A percentile compares a stretch with the other conserved stretches of the same genome.
These are phyloP conservation scores for Letharia lupina DNA, from an alignment of 495 filamentous ascomycete genomes.

Conservation along the genomic window DNA sequence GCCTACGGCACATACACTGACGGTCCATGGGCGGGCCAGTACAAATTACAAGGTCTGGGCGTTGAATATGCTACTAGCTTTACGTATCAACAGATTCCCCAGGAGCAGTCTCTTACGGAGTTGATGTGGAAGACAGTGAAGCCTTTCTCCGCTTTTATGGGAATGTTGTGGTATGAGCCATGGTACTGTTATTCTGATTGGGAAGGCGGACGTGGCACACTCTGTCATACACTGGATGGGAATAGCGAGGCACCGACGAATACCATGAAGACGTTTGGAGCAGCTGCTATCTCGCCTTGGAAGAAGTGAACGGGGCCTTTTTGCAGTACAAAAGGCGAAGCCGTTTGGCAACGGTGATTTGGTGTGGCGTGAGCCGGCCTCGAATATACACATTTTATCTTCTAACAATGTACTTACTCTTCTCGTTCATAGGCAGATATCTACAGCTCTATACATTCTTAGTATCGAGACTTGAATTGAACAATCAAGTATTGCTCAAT, in stretches of 20 bases:
- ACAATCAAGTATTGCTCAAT: background rate
- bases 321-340: background rate
- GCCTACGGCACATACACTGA: constrained; percentile 16
- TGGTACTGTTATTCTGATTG: constrained; percentile 23
- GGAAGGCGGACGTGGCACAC: constrained; percentile 19
- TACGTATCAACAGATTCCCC: constrained; percentile 5
- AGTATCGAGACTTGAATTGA: background rate
- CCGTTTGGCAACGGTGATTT: background rate
- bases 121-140: constrained; percentile 23
- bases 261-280: constrained; percentile 21
- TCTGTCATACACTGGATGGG: constrained; percentile 7
- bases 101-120: constrained; percentile 22
- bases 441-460: background rate
- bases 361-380: background rate
- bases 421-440: background rate
- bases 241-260: constrained; percentile 21
- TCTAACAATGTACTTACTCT: background rate
- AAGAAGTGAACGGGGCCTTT: background rate
- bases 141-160: constrained; percentile 15
- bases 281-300: constrained; percentile 15
- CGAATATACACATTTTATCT: background rate
- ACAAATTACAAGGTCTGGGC: constrained; percentile 21
- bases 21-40: constrained; percentile 20
- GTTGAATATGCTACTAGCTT: constrained; percentile 22
- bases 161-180: constrained; percentile 24